phyloP scores from a whole-genome alignment of 768 basidiomycete species.

The Trametes maxima region DNA sequence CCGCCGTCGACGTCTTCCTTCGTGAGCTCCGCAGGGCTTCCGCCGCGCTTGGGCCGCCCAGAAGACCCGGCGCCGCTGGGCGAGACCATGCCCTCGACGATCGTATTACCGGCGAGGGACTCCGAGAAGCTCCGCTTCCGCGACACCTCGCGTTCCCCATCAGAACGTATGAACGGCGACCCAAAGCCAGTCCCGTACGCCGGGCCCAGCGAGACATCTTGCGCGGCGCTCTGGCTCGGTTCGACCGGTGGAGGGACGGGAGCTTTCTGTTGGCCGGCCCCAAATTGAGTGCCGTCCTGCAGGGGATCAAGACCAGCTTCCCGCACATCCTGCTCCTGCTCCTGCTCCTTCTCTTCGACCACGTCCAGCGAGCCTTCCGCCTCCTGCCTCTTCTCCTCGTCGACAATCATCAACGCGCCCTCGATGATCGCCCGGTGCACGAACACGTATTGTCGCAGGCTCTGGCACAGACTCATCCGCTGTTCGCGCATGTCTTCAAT shows the following conservation, averaged over 20 bases:
- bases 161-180: conserved; percentile 14
- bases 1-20: conserved; percentile 64
- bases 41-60: conserved; percentile 59
- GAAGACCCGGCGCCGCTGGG: conserved; percentile 10
- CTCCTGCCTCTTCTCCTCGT: conserved; percentile 60
- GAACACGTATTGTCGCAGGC: conserved; percentile 91
- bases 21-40: conserved; percentile 70
- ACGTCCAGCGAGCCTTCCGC: conserved; percentile 54
- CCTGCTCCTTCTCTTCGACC: conserved; percentile 67
- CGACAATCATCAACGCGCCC: conserved; percentile 74
- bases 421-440: conserved; percentile 86
- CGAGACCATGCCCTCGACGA: conserved; percentile 17
- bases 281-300: conserved; percentile 26
- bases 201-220: not conserved
- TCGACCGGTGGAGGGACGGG: conserved; percentile 18
- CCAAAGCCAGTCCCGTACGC: conserved; percentile 5
- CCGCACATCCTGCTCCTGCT: conserved; percentile 28
- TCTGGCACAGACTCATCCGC: conserved; percentile 96
- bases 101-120: conserved; percentile 13
- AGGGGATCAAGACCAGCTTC: conserved; percentile 17
- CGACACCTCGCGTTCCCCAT: conserved; percentile 8
- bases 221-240: conserved; percentile 12
- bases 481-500: conserved; percentile 95
- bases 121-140: conserved; percentile 24
- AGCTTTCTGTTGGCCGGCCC: not conserved